Base-by-base conservation (phyloP, 208 protist species). In the Crithidia fasciculata region DNA sequence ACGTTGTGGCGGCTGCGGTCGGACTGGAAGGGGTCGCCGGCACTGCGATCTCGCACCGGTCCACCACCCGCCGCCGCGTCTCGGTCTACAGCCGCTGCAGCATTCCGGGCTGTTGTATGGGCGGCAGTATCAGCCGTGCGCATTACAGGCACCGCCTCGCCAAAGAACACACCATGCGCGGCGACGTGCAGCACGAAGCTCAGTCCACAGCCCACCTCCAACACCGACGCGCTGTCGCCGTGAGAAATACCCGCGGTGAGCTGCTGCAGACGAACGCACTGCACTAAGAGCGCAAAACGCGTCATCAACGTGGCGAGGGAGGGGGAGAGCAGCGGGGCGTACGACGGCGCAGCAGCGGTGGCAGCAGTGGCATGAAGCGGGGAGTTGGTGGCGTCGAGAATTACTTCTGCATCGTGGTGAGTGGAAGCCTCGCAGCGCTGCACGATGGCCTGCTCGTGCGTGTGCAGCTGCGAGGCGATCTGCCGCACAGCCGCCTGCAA, bases 371-470 rank as follows among this genome's bases (percentile, higher is more conserved):
- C 41, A 36, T 19, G 19, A 56, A 19, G 53, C 18, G 37, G 16
- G n/a, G n/a, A n/a, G 44, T 49, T 10, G 6, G 44, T 10, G 44
- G 8, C 44, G 44, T 49, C 10, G 10, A 13, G 44, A 10, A 6
- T 10, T 49, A 6, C 44, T 13, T 10, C 37, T 18, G 13, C 13
- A 13, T 18, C 40, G 28, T 53, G 45, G 10, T 40, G 7, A 8
- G 43, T 44, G 2, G 18, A 3, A 2, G 62, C 62, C 6, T 70
- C 65, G 2, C 65, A 49, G 5, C 40, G 8, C 2, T 43, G 54
- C 10, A 9, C 12, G 2, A 85, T 76, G 18, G 80, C 64, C 8
- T 84, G 75, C 59, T 75, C 68, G 10, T 64, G 52, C 49, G 66
- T 57, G 8, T 70, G 68, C 65, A 76, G 59, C 45, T 72, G 70